phyloP scores from a whole-genome alignment of 106 monocot species.

The Dendrobium officinale region DNA sequence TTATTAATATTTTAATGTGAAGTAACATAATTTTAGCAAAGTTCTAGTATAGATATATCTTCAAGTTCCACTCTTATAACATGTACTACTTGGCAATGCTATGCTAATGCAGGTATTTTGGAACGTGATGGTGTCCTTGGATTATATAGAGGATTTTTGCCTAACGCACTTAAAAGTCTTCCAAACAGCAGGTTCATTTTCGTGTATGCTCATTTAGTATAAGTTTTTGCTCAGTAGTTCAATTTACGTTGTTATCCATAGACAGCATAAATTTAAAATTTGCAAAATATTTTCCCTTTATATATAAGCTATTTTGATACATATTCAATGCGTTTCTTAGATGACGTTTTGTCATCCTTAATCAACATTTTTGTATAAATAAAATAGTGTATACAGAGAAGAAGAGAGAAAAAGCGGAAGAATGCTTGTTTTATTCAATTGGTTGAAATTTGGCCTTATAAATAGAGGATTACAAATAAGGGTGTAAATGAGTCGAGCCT shows the following conservation, averaged over 20 bases:
- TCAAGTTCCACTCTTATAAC: background rate
- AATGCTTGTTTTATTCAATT: too few species aligned
- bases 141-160: constrained; percentile 87
- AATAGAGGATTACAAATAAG: too few species aligned
- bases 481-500: too few species aligned
- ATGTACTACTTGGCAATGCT: background rate
- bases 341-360: background rate
- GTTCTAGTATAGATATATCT: background rate
- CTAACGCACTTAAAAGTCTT: constrained; percentile 84
- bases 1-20: too few species aligned
- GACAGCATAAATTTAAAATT: background rate
- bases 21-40: background rate
- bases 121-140: constrained; percentile 81
- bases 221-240: background rate
- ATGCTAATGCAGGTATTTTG: constrained; percentile 58
- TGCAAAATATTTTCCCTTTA: background rate
- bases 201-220: background rate
- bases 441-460: too few species aligned
- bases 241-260: background rate
- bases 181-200: constrained; percentile 86
- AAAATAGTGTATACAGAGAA: too few species aligned
- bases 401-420: too few species aligned
- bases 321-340: background rate
- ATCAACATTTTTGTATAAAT: background rate
- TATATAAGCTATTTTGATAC: background rate